phyloP scores from a whole-genome alignment of 108 stramenopile species.

The Aurantiochytrium sp. region DNA sequence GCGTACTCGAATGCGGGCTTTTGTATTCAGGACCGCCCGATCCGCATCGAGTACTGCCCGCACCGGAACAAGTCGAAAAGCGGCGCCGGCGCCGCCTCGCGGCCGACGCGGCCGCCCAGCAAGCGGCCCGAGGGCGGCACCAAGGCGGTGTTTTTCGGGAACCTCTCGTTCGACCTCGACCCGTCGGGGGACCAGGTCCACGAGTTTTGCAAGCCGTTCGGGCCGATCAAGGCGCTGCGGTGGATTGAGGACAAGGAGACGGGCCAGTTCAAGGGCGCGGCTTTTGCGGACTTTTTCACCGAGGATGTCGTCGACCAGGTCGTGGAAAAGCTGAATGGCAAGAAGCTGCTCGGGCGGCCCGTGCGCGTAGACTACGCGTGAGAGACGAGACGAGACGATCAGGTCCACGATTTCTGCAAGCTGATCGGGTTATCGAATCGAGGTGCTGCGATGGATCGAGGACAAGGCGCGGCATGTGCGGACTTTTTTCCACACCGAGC shows the following conservation, averaged over 20 bases:
- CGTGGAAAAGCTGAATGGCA: constrained; percentile 9
- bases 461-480: constrained; percentile 70
- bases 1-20: constrained; percentile 57
- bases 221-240: constrained; percentile 73
- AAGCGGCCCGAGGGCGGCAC: constrained; percentile 34
- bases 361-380: constrained; percentile 30
- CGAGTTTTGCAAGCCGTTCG: constrained; percentile 79
- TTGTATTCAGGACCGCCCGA: constrained; percentile 77
- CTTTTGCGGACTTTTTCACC: constrained; percentile 34
- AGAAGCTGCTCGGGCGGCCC: not conserved
- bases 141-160: constrained; percentile 79
- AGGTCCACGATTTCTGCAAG: constrained; percentile 80
- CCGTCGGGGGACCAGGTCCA: constrained; percentile 73
- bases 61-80: constrained; percentile 65
- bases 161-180: constrained; percentile 86
- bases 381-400: constrained; percentile 20
- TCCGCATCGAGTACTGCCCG: constrained; percentile 83
- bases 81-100: constrained; percentile 50
- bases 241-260: constrained; percentile 85
- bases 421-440: constrained; percentile 61
- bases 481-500: constrained; percentile 21
- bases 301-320: constrained; percentile 34
- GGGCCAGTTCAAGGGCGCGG: constrained; percentile 86
- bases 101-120: not conserved
- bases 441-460: constrained; percentile 83